phyloP scores from a whole-genome alignment of 164 flowering plant genomes.

The Cinnamomum micranthum region DNA sequence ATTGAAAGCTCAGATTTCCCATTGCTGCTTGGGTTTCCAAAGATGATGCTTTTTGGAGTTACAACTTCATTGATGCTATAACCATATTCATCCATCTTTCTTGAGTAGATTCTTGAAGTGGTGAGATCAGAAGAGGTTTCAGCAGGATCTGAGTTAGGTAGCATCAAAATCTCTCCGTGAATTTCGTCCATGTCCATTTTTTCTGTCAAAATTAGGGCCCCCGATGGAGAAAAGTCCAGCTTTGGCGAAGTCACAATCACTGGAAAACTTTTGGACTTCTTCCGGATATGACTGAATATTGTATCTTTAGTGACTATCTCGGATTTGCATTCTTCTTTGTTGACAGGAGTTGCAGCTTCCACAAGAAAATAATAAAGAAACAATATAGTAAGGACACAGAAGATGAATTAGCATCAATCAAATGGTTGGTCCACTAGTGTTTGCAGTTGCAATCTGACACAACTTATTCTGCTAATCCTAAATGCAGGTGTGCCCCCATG shows the following conservation, averaged over 20 bases:
- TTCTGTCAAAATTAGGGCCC: constrained; percentile 22
- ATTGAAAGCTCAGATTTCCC: neutral
- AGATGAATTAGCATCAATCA: neutral
- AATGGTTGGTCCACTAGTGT: too few species aligned
- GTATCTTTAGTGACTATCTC: constrained; percentile 45
- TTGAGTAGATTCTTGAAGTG: neutral
- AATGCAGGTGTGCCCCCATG: neutral
- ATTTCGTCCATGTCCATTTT: constrained; percentile 19
- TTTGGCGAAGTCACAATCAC: constrained; percentile 25
- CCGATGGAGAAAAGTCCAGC: constrained; percentile 29
- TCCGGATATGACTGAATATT: constrained; percentile 74
- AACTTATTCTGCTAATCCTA: too few species aligned
- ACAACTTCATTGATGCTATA: neutral
- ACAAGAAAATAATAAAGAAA: neutral
- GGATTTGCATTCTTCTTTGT: constrained; percentile 40
- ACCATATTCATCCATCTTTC: neutral
- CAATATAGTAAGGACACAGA: neutral
- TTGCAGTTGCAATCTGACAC: too few species aligned
- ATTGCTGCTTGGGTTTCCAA: neutral
- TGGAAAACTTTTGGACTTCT: constrained; percentile 70
- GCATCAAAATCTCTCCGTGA: constrained; percentile 15
- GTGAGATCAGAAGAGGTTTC: neutral
- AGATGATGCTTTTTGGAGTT: constrained; percentile 4
- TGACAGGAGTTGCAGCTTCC: constrained; percentile 27
- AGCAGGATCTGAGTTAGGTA: constrained; percentile 19